Base-by-base conservation (phyloP, 1,284 basidiomycete species). In the Apiotrichum akiyoshidainum region DNA sequence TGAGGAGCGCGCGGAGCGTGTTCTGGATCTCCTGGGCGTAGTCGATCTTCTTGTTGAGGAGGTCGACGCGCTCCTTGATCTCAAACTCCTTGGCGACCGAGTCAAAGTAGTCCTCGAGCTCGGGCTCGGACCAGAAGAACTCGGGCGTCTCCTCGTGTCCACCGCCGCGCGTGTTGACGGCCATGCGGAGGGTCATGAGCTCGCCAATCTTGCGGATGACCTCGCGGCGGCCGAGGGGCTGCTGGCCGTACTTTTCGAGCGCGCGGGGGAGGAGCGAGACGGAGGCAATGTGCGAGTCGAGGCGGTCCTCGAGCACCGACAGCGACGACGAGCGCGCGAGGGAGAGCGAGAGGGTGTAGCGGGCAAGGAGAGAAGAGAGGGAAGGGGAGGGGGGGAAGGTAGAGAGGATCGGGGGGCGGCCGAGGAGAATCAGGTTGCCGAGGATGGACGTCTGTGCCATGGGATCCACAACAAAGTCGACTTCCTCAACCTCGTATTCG, bases 111-210 rank as follows among this genome's bases (percentile, higher is more conserved):
- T 82, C 81, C 80, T 94, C 92, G 4, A 95, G 81, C 65, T 87
- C 88, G 1, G 91, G 90, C 72, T 93, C 90, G 26, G 87, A 84
- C 92, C 92, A 94, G 74, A 93, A 95, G 58, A 93, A 87, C 77
- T 78, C 77, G 0, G 91, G 91, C 0, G 88, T 88, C 69, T 93
- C 91, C 52, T 87, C 87, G 72, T 92, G 88, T 61, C 92, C 92
- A 68, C 92, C 90, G 53, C 89, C 83, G 65, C 89, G 89, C 46
- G 93, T 83, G 69, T 92, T 94, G 37, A 93, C 80, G 4, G 88
- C 87, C 79, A 94, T 91, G 48, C 92, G 83, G 69, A 94, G 89
- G 67, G 87, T 88, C 83, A 95, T 85, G 56, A 95, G 80, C 71
- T 89, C 85, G 12, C 92, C 92, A 4, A 94, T 82, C 78, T 92